phyloP scores from a whole-genome alignment of 345 rosid species.

The Populus euphratica region DNA sequence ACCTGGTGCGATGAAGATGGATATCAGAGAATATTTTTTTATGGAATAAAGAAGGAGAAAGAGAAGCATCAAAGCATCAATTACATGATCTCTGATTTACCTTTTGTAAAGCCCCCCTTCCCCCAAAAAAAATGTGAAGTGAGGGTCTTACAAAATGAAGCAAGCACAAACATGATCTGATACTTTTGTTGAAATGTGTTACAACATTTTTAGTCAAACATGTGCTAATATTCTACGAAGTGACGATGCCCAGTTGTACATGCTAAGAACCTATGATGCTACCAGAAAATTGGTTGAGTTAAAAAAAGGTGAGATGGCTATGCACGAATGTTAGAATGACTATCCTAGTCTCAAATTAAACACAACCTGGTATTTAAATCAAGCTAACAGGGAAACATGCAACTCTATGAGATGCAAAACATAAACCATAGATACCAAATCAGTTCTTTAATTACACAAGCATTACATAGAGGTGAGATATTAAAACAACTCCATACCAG shows the following conservation, averaged over 20 bases:
- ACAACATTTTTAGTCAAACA: not conserved
- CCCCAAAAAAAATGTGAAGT: not conserved
- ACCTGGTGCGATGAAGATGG: conserved; percentile 50
- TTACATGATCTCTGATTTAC: not conserved
- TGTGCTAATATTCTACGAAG: not conserved
- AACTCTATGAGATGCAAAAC: not conserved
- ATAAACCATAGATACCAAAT: not conserved
- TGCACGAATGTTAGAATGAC: too few relatives aligned
- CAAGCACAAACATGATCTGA: not conserved
- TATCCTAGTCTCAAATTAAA: too few relatives aligned
- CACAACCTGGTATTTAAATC: too few relatives aligned
- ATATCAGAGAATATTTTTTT: not conserved
- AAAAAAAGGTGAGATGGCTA: too few relatives aligned
- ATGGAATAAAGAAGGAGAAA: not conserved
- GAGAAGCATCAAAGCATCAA: not conserved
- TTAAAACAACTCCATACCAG: conserved; percentile 56
- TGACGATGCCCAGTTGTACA: too few relatives aligned
- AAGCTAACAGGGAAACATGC: not conserved
- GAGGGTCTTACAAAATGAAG: conserved; percentile 1
- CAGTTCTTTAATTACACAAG: not conserved
- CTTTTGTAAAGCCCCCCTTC: not conserved
- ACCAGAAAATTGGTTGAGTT: too few relatives aligned
- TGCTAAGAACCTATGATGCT: too few relatives aligned
- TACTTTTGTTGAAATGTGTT: not conserved
- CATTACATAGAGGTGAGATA: conserved; percentile 16